phyloP scores from a whole-genome alignment of 306 rosid species.

The Mimosa pudica region DNA sequence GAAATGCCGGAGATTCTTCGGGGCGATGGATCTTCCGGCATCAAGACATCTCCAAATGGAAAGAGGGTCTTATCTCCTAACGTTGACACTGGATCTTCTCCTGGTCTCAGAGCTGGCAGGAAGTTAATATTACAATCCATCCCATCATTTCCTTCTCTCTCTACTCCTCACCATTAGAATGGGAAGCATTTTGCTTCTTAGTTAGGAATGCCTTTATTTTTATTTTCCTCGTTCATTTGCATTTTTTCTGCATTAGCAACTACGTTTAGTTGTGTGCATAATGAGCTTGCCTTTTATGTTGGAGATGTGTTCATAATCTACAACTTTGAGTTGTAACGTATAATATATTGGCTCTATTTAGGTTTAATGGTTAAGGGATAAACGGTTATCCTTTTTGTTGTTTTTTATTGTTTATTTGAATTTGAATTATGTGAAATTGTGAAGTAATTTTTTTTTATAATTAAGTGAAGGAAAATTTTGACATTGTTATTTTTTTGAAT shows the following conservation, averaged over 20 bases:
- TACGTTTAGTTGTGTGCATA: constrained; percentile 39
- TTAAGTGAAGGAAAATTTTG: too few species aligned
- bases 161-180: constrained; percentile 59
- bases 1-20: constrained; percentile 64
- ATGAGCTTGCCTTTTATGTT: constrained; percentile 39
- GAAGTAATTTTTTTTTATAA: too few species aligned
- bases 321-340: constrained; percentile 53
- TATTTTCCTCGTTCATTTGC: not conserved
- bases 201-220: not conserved
- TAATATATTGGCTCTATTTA: constrained; percentile 27
- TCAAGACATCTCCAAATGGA: constrained; percentile 82
- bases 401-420: too few species aligned
- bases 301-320: constrained; percentile 38
- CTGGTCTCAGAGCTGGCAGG: constrained; percentile 73
- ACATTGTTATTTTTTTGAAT: too few species aligned
- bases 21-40: constrained; percentile 52
- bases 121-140: constrained; percentile 78
- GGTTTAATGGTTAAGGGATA: not conserved
- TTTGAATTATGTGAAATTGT: too few species aligned
- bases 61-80: constrained; percentile 85
- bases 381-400: too few species aligned
- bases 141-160: constrained; percentile 90
- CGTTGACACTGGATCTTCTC: constrained; percentile 56
- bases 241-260: constrained; percentile 28
- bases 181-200: constrained; percentile 11